These are phyloP conservation scores for Trichocladium antarcticum DNA, from an alignment of 495 filamentous ascomycete genomes.

Conservation along the genomic window DNA sequence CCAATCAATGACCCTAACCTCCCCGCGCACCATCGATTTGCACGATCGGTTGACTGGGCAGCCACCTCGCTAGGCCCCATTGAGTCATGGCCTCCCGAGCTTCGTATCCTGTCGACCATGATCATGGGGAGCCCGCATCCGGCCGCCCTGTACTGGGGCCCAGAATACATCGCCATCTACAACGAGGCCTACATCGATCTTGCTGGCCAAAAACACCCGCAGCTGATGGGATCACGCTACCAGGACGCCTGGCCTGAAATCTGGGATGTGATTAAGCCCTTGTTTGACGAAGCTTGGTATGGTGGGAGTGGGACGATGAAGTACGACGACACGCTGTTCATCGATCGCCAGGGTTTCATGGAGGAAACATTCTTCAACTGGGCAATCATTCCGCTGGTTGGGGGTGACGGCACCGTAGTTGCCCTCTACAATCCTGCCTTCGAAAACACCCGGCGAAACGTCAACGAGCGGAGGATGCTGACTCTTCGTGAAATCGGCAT, in stretches of 20 bases:
- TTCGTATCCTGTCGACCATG: slow-evolving; percentile 53
- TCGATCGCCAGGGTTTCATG: slow-evolving; percentile 47
- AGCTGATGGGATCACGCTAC: slow-evolving; percentile 56
- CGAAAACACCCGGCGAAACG: slow-evolving; percentile 54
- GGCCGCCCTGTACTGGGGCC: slow-evolving; percentile 62
- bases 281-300: slow-evolving; percentile 46
- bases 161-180: slow-evolving; percentile 54
- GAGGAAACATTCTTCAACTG: slow-evolving; percentile 64
- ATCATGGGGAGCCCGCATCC: slow-evolving; percentile 66
- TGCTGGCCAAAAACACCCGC: slow-evolving; percentile 58
- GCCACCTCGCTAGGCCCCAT: slow-evolving; percentile 54
- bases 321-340: slow-evolving; percentile 57
- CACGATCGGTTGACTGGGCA: slow-evolving; percentile 54
- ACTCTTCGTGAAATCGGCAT: slow-evolving; percentile 60
- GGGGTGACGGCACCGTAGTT: slow-evolving; percentile 47
- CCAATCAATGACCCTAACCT: slow-evolving; percentile 44
- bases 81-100: slow-evolving; percentile 49
- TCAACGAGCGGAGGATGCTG: slow-evolving; percentile 55
- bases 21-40: slow-evolving; percentile 53
- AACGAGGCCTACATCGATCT: slow-evolving; percentile 61
- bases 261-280: slow-evolving; percentile 50
- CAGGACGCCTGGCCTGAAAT: slow-evolving; percentile 54
- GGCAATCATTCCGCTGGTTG: slow-evolving; percentile 57
- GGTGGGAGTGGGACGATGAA: slow-evolving; percentile 63
- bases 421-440: slow-evolving; percentile 61